A percentile compares a stretch with the other conserved stretches of the same genome.
Evolutionary conservation across 2,329 filamentous ascomycete species (phyloP).

Genomic region (Talaromyces sp.): DNA sequence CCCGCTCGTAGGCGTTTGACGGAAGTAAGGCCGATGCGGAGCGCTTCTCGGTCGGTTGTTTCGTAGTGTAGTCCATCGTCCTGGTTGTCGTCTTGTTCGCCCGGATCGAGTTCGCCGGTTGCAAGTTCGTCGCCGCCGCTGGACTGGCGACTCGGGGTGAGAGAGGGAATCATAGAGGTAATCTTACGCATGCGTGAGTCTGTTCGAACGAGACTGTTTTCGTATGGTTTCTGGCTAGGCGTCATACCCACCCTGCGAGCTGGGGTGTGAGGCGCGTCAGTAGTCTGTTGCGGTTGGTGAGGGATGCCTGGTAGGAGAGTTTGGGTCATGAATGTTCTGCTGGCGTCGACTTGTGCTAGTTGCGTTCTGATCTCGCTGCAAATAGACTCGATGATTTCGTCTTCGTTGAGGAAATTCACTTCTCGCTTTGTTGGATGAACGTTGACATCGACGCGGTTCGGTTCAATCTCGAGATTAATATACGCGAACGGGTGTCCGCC

Average conservation of each 20-base stretch:
- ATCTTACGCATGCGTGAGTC: conserved; percentile 89
- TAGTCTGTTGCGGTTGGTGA: conserved; percentile 14
- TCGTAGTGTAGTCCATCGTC: conserved; percentile 63
- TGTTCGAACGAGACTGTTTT: conserved; percentile 85
- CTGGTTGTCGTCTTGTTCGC: conserved; percentile 23
- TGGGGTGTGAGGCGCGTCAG: background rate
- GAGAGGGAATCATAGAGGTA: conserved; percentile 82
- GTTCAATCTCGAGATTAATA: conserved; percentile 86
- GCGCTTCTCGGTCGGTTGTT: conserved; percentile 60
- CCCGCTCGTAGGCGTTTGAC: conserved; percentile 75
- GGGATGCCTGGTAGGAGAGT: conserved; percentile 71
- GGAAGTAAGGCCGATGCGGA: conserved; percentile 70
- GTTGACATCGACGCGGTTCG: conserved; percentile 89
- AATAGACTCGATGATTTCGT: conserved; percentile 84
- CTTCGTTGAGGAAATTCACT: conserved; percentile 95
- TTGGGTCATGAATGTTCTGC: conserved; percentile 90
- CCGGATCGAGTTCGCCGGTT: conserved; percentile 6
- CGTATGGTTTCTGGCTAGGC: conserved; percentile 55
- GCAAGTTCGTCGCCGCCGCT: conserved; percentile 17
- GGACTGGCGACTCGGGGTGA: conserved; percentile 30
- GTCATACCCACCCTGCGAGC: conserved; percentile 15
- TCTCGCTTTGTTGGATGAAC: conserved; percentile 95
- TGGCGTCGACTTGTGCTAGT: conserved; percentile 83
- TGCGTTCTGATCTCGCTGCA: conserved; percentile 73
- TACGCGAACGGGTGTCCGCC: conserved; percentile 92